phyloP scores from a whole-genome alignment of 805 yeast species.

The Pichia cabralensis region DNA sequence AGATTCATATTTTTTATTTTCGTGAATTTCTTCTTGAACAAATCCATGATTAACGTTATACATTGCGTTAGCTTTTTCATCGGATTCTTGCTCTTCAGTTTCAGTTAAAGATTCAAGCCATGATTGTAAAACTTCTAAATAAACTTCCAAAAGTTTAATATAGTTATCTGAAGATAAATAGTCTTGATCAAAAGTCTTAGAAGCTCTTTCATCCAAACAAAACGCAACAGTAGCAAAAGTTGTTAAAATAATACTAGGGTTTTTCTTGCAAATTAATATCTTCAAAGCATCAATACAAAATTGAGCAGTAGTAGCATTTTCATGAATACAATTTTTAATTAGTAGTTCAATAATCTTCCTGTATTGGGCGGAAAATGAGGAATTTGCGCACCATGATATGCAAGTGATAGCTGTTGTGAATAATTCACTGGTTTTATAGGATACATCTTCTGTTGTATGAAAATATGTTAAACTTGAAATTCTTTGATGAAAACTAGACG shows the following conservation, averaged over 20 bases:
- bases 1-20: constrained; percentile 44
- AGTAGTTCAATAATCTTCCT: constrained; percentile 64
- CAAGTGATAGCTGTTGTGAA: constrained; percentile 63
- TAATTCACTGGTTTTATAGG: constrained; percentile 38
- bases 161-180: constrained; percentile 55
- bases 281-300: constrained; percentile 59
- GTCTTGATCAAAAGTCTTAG: constrained; percentile 41
- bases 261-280: constrained; percentile 54
- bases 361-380: constrained; percentile 29
- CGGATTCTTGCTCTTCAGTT: constrained; percentile 16
- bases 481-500: constrained; percentile 24
- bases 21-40: constrained; percentile 31
- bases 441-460: constrained; percentile 25
- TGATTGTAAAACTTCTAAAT: constrained; percentile 67
- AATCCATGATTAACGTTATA: constrained; percentile 27
- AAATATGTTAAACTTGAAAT: constrained; percentile 29
- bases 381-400: constrained; percentile 58
- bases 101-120: constrained; percentile 67
- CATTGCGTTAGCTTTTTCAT: constrained; percentile 25
- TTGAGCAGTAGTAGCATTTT: constrained; percentile 46
- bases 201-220: constrained; percentile 62
- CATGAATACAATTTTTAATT: constrained; percentile 67
- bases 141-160: constrained; percentile 50
- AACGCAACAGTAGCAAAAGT: constrained; percentile 74
- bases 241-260: constrained; percentile 61